These are phyloP conservation scores for Castanospermum australe DNA, from an alignment of 306 rosid genomes.

Conservation along the genomic window DNA sequence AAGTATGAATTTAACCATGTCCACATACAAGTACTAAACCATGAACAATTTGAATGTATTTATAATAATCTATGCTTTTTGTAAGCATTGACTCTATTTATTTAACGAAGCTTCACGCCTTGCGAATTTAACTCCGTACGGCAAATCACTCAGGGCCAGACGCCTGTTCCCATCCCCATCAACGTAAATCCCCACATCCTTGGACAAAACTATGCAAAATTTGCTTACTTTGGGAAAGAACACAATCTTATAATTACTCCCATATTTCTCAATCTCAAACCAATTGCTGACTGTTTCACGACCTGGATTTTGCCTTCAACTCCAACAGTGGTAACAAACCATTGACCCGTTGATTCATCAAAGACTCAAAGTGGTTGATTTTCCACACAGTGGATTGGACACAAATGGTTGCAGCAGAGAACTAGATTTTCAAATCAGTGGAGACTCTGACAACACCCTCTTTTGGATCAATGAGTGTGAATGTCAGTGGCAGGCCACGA, in stretches of 20 bases:
- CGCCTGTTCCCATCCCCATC: background rate
- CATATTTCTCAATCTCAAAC: conserved; percentile 46
- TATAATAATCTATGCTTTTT: background rate
- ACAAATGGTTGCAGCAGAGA: conserved; percentile 28
- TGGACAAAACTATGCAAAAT: conserved; percentile 46
- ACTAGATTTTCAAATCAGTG: conserved; percentile 40
- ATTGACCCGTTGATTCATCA: background rate
- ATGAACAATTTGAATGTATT: background rate
- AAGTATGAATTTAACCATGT: background rate
- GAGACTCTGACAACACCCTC: conserved; percentile 19
- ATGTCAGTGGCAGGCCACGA: conserved; percentile 15
- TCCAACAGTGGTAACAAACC: conserved; percentile 30
- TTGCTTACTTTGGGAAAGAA: conserved; percentile 49
- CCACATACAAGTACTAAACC: background rate
- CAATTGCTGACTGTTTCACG: conserved; percentile 30
- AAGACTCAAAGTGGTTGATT: conserved; percentile 5
- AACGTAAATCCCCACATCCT: conserved; percentile 22
- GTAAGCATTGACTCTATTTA: background rate
- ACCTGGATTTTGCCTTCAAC: conserved; percentile 38
- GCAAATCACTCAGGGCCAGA: background rate
- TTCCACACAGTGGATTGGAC: conserved; percentile 33
- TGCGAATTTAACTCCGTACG: background rate
- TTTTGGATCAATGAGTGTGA: conserved; percentile 11
- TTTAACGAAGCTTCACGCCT: background rate
- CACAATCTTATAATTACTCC: conserved; percentile 35